Evolutionary conservation across 2,329 filamentous ascomycete genomes (phyloP).

Genomic region (Diplodia sapinea): DNA sequence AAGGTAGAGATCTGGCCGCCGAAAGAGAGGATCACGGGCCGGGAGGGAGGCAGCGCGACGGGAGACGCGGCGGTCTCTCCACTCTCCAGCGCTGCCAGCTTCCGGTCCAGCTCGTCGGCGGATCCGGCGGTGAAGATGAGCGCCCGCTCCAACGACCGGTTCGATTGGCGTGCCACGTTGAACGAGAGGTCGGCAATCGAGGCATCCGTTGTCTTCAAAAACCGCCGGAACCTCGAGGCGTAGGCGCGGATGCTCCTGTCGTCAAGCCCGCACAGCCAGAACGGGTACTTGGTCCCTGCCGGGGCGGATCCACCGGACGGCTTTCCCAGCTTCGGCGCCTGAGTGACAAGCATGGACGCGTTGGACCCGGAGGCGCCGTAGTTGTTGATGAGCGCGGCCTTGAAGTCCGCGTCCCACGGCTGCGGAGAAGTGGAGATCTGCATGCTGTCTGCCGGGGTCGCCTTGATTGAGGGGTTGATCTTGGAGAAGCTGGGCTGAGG

Average conservation of each 20-base stretch:
- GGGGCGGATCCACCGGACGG: not conserved
- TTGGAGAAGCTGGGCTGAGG: conserved; percentile 54
- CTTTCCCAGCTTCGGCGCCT: not conserved
- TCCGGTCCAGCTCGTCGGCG: not conserved
- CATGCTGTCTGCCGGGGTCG: conserved; percentile 32
- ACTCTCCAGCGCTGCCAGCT: not conserved
- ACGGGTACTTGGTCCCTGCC: not conserved
- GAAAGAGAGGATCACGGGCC: conserved; percentile 30
- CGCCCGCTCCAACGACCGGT: not conserved
- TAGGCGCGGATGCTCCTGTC: not conserved
- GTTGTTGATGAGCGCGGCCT: conserved; percentile 36
- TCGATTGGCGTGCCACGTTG: not conserved
- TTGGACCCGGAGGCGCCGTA: conserved; percentile 39
- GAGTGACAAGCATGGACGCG: conserved; percentile 33
- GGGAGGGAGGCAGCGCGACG: not conserved
- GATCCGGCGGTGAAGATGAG: not conserved
- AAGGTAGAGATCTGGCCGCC: conserved; percentile 30
- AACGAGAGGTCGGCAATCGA: not conserved
- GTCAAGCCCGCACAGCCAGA: not conserved
- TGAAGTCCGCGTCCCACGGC: conserved; percentile 32
- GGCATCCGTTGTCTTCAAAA: not conserved
- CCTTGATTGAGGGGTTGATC: conserved; percentile 34
- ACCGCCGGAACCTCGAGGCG: not conserved
- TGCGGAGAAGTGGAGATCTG: conserved; percentile 24
- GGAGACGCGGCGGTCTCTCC: not conserved